Evolutionary conservation across 2,329 filamentous ascomycete species (phyloP).

Genomic region (Trichocomaceae sp.): DNA sequence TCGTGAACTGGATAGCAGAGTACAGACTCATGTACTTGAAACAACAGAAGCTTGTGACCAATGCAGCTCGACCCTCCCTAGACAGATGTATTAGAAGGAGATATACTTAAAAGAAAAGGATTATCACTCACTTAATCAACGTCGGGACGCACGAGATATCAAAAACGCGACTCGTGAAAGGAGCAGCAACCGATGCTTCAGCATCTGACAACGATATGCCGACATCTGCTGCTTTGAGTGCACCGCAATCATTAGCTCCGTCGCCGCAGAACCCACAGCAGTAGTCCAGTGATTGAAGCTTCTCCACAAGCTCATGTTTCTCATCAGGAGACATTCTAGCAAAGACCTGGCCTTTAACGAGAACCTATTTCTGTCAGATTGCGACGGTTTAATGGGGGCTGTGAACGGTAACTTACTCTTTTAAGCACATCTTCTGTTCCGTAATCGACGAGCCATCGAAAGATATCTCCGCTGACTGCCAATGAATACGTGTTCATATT

Average conservation of each 20-base stretch:
- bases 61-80: conserved; percentile 82
- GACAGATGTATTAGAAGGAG: conserved; percentile 16
- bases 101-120: neutral
- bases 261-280: conserved; percentile 95
- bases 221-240: conserved; percentile 92
- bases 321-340: conserved; percentile 98
- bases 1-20: conserved; percentile 98
- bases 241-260: conserved; percentile 94
- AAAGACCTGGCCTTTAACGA: conserved; percentile 86
- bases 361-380: conserved; percentile 54
- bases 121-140: conserved; percentile 62
- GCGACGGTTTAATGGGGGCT: neutral
- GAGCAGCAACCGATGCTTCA: conserved; percentile 95
- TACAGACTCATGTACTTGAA: conserved; percentile 99
- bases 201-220: conserved; percentile 96
- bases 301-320: conserved; percentile 95
- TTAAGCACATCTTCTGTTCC: conserved; percentile 72
- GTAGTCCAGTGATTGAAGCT: conserved; percentile 92
- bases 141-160: conserved; percentile 94
- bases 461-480: conserved; percentile 86
- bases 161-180: conserved; percentile 91
- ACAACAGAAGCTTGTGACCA: conserved; percentile 98
- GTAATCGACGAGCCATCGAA: conserved; percentile 93
- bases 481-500: conserved; percentile 80
- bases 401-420: conserved; percentile 43